Base-by-base conservation (phyloP, 2,329 filamentous ascomycete genomes). In the Colletotrichum karsti region DNA sequence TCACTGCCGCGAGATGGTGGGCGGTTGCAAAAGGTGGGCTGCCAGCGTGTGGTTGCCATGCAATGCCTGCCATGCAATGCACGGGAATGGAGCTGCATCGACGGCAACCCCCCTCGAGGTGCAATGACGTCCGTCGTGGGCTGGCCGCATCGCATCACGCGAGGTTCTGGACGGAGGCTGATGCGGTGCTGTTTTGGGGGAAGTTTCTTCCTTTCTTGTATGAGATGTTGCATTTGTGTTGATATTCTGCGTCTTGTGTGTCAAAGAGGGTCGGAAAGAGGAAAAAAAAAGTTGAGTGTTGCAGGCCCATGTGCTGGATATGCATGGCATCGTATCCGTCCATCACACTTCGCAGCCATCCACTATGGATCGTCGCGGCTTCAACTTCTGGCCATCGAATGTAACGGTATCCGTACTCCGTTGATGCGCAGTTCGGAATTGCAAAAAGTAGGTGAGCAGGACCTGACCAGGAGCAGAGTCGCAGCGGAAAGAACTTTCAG, bases 61-160 rank as follows among this genome's bases (percentile, higher is more conserved):
- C 55, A 63, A 67, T 44, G 42, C 60, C 48, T 58, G 60, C 22
- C 60, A 64, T 67, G 53, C 51, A 54, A 67, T 67, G 64, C 64
- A 67, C 46, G 44, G 55, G 22, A 67, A 67, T 54, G 64, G 64
- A 55, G 59, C 39, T 51, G 46, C 60, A 33, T 64, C 46, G 42
- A 51, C 53, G 64, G 37, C 64, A 64, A 12, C 46, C 44, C 51
- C 33, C 64, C 53, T 64, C 53, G 53, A 64, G 46, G 60, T 44
- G 60, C 60, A 48, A 56, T 67, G 60, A 67, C 64, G 60, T 67
- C 46, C 60, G 13, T 44, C 64, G 46, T 46, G 60, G 60, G 44
- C 37, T 53, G 44, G 59, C 53, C 53, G 64, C 59, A 64, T 35
- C 50, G 20, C 64, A 64, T 67, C 60, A 67, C 60, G 64, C 60